A percentile compares a stretch with the other conserved stretches of the same genome.
Evolutionary conservation across 345 rosid genomes (phyloP).

Genomic region (Crucihimalaya himalaica): DNA sequence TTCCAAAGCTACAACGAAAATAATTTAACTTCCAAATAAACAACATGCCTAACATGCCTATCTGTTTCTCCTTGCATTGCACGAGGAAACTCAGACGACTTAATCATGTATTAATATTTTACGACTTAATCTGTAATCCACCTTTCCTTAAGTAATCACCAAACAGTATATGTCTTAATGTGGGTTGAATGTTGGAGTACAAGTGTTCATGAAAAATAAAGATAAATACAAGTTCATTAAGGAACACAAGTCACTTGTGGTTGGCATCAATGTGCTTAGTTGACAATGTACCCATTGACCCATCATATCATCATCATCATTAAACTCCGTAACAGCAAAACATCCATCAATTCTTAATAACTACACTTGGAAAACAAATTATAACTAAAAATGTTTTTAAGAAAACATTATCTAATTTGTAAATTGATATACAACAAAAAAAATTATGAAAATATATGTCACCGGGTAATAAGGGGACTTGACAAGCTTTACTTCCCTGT

Average conservation of each 20-base stretch:
- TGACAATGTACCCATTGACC: slow-evolving; percentile 34
- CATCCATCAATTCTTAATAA: slow-evolving; percentile 7
- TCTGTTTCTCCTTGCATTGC: slow-evolving; percentile 24
- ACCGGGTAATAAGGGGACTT: not conserved
- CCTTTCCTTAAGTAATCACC: not conserved
- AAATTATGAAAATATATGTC: not conserved
- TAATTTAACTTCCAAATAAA: slow-evolving; percentile 1
- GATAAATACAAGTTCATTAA: slow-evolving; percentile 8
- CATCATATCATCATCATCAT: slow-evolving; percentile 9
- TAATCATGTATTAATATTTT: slow-evolving; percentile 3
- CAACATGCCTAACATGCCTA: not conserved
- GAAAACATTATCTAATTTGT: not conserved
- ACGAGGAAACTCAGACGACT: slow-evolving; percentile 4
- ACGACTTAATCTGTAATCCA: not conserved
- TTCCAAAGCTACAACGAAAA: not conserved
- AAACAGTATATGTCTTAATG: not conserved
- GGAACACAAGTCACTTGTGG: slow-evolving; percentile 31
- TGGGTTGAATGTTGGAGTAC: slow-evolving; percentile 4
- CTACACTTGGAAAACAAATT: not conserved
- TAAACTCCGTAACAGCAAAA: slow-evolving; percentile 13
- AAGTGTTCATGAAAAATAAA: not conserved
- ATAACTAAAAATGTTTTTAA: not conserved
- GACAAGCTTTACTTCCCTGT: not conserved
- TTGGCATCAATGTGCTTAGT: slow-evolving; percentile 39
- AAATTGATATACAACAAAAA: not conserved